Percentiles rank a stretch among this genome's conserved stretches.
Conservation (phyloP, 1,139 yeast genomes). For the Sugiyamaella sp. region DNA sequence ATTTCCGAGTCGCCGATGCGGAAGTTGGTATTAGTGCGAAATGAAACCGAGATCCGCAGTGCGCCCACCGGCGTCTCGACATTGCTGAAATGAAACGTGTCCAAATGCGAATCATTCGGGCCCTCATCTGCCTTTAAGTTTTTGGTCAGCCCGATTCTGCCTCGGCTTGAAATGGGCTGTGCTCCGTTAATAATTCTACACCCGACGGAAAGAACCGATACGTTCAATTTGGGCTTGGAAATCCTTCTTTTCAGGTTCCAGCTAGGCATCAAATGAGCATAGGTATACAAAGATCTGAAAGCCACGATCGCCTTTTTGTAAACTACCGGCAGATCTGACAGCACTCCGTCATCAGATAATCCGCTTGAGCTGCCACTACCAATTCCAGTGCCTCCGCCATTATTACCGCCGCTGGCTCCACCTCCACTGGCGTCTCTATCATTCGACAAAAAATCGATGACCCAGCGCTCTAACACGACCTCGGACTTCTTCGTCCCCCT, state of each 20-base stretch:
- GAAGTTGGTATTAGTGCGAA: conserved; percentile 71
- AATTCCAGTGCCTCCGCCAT: conserved; percentile 46
- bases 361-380: conserved; percentile 62
- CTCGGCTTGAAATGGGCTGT: conserved; percentile 75
- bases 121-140: conserved; percentile 47
- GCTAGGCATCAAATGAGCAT: conserved; percentile 70
- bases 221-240: conserved; percentile 45
- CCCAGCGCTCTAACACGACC: conserved; percentile 91
- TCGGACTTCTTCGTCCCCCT: conserved; percentile 67
- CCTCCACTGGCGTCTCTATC: conserved; percentile 59
- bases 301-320: conserved; percentile 76
- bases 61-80: conserved; percentile 76
- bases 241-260: conserved; percentile 55
- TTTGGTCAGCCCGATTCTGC: conserved; percentile 81
- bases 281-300: conserved; percentile 73
- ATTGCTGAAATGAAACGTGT: conserved; percentile 65
- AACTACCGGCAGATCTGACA: conserved; percentile 64
- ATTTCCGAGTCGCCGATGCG: conserved; percentile 68
- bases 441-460: conserved; percentile 63
- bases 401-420: conserved; percentile 58
- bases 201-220: conserved; percentile 50
- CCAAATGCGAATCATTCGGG: conserved; percentile 54
- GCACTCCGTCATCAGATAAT: conserved; percentile 61
- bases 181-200: conserved; percentile 76
- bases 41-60: conserved; percentile 73